Base-by-base conservation (phyloP, 2,329 filamentous ascomycete species). In the Metarhizium guizhouense region DNA sequence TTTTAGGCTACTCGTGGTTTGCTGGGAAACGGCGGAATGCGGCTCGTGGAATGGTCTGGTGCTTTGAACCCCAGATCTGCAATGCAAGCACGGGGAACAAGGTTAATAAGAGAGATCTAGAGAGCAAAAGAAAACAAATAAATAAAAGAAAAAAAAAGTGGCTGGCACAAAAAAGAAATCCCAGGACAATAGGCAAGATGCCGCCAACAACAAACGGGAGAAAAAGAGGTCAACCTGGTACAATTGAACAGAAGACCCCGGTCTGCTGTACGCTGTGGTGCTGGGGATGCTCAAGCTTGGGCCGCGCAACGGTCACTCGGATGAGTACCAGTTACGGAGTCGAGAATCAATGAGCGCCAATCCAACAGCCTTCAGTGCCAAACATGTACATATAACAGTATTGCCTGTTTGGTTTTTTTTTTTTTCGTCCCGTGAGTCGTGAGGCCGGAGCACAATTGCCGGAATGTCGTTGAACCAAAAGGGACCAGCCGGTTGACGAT, bases 221-320 rank as follows among this genome's bases (percentile, higher is more conserved):
- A 20, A 25, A 29, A 13, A 43, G 32, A 36, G 34, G 25, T 25
- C 32, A 34, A 34, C 7, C 32, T 34, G 32, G 32, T 34, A 34
- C 10, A 10, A 6, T 34, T 34, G 38, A 30, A 36, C 2, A 40
- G 49, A 42, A 25, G 4, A 18, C 10, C n/a, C 32, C 32, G 6
- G 32, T 11, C 32, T 34, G 52, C 47, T 42, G 32, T 25, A 32
- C 34, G 48, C 18, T 47, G 36, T 48, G 50, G 34, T 47, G 54
- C 54, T 32, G 30, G 48, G 38, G 47, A 20, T 45, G 6, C 42
- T 45, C 11, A 30, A 56, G 51, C 51, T 56, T 53, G 51, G 55
- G 32, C 55, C 47, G 50, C n/a, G 20, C 47, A 43, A 43, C 29
- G 36, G 38, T 16, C 50, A 43, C 34, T 4, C 7, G 10, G 25